These are phyloP conservation scores for Penicillium palitans DNA, from an alignment of 2,329 filamentous ascomycete genomes.

Conservation along the genomic window DNA sequence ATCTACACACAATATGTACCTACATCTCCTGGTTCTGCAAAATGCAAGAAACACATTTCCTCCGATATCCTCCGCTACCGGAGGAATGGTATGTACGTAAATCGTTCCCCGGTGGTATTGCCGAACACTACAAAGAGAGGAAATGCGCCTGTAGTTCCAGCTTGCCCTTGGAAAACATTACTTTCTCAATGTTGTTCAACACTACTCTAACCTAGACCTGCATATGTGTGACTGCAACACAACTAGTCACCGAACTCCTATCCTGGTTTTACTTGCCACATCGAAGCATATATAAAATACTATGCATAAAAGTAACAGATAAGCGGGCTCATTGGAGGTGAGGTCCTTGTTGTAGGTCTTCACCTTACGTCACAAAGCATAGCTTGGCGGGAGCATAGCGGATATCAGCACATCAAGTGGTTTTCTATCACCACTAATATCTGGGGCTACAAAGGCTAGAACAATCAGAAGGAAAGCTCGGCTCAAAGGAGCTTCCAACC, in stretches of 20 bases:
- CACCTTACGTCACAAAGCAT: neutral
- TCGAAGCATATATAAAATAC: neutral
- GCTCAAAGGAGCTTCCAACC: neutral
- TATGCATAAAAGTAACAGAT: no score
- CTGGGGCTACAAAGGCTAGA: no score
- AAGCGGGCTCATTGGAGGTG: no score
- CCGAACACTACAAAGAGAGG: neutral
- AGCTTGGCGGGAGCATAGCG: no score
- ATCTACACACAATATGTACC: slow-evolving; percentile 6
- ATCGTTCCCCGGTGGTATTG: no score
- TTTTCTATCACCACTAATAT: neutral
- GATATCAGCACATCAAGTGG: neutral
- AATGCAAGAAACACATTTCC: neutral
- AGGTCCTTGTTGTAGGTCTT: neutral
- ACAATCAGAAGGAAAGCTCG: neutral
- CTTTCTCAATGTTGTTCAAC: neutral
- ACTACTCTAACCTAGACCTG: neutral
- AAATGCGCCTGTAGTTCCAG: neutral
- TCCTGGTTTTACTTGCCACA: neutral
- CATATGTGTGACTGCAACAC: slow-evolving; percentile 1
- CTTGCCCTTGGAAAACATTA: no score
- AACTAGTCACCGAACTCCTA: neutral
- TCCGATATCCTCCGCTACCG: slow-evolving; percentile 1
- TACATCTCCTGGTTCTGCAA: neutral
- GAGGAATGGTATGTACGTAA: neutral